Base-by-base conservation (phyloP, 2,329 filamentous ascomycete genomes). In the Paracoccidioides lutzii region DNA sequence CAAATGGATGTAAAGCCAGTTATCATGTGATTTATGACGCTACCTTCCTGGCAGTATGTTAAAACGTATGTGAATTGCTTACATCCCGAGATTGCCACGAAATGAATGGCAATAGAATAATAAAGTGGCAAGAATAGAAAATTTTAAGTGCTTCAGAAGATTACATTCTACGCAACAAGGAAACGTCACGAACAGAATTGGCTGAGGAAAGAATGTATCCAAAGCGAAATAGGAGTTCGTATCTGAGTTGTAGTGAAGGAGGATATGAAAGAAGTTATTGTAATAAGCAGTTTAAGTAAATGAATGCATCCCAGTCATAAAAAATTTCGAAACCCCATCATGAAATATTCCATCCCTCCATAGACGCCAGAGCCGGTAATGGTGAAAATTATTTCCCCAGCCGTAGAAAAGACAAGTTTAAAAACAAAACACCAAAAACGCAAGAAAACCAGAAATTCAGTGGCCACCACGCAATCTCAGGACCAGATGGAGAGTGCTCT, bases 401-500 rank as follows among this genome's bases (percentile, higher is more conserved):
- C 53, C 35, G 37, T 50, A 41, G 33, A 35, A 42, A 51, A 41
- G 30, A 14, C 6, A 43, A 14, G 22, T 22, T 5, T 4, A n/a
- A 41, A n/a, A 41, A 41, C n/a, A 52, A 42, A 35, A 28, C 22
- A 32, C 35, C 4, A 4, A 52, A 37, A 8, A 51, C 22, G 51
- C 9, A 51, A 43, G 45, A 51, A 33, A 43, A 33, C 22, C 12
- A 7, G 33, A 14, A 49, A 43, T 43, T 50, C 43, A 55, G 10
- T 71, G 69, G 50, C 69, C 78, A 74, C 73, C 78, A 69, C 78
- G 78, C 46, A 81, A 75, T 71, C 78, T 75, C 60, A 81, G 73
- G 65, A 83, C 81, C 74, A 83, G 74, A 70, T 83, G 81, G 57
- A 83, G 73, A 1, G 80, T 83, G 55, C 76, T 79, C 73, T 83